Percentiles rank a stretch among this genome's conserved stretches.
Conservation (phyloP, 2,329 filamentous ascomycete genomes). For the Colletotrichum graminicola region DNA sequence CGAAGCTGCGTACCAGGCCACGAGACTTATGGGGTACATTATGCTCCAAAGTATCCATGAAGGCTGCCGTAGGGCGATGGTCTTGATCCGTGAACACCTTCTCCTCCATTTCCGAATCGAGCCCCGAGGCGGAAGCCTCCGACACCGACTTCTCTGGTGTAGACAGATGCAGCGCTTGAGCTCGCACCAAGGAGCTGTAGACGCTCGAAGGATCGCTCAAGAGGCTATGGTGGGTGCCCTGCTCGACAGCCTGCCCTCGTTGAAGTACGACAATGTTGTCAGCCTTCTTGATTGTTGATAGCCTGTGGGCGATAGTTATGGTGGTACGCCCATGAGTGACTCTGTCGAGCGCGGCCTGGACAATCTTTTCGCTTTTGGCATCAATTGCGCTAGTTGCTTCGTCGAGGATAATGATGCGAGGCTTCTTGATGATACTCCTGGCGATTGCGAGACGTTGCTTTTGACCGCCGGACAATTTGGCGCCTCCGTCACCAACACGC, state of each 20-base stretch:
- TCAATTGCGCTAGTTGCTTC: slow-evolving; percentile 70
- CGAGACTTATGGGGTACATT: slow-evolving; percentile 11
- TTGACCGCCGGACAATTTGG: slow-evolving; percentile 72
- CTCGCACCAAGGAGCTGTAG: slow-evolving; percentile 45
- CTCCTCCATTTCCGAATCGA: slow-evolving; percentile 22
- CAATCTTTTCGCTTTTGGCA: slow-evolving; percentile 53
- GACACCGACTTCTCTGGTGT: not conserved
- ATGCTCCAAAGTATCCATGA: not conserved
- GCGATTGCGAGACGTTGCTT: slow-evolving; percentile 73
- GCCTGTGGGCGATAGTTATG: slow-evolving; percentile 46
- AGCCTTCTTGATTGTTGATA: slow-evolving; percentile 51
- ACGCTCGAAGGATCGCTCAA: slow-evolving; percentile 39
- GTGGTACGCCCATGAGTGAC: slow-evolving; percentile 42
- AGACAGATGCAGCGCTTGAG: slow-evolving; percentile 42
- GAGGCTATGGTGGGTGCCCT: slow-evolving; percentile 45
- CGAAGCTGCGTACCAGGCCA: slow-evolving; percentile 37
- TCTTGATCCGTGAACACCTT: slow-evolving; percentile 13
- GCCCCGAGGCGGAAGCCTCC: not conserved
- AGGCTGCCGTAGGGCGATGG: not conserved
- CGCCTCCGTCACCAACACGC: slow-evolving; percentile 69
- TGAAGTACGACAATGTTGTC: slow-evolving; percentile 58
- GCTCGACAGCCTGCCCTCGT: slow-evolving; percentile 57
- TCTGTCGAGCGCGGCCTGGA: slow-evolving; percentile 50
- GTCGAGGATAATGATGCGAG: slow-evolving; percentile 72
- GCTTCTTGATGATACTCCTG: slow-evolving; percentile 69